A percentile compares a stretch with the other conserved stretches of the same genome.
Evolutionary conservation across 805 yeast species (phyloP).

Genomic region (Candida caryicola): DNA sequence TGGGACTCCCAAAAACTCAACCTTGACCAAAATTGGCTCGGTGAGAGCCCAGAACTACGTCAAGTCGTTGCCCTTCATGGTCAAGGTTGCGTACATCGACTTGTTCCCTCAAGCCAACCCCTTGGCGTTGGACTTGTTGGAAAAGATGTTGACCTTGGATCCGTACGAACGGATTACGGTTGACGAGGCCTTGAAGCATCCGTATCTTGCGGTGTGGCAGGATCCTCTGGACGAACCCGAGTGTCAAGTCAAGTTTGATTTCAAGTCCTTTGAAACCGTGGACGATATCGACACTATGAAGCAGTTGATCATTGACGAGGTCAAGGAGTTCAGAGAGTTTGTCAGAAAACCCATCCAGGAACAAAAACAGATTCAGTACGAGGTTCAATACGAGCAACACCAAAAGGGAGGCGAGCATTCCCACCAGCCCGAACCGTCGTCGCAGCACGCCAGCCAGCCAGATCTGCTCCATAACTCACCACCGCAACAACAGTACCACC

Average conservation of each 20-base stretch:
- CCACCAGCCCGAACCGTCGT: slow-evolving; percentile 5
- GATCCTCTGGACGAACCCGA: slow-evolving; percentile 84
- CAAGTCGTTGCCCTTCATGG: slow-evolving; percentile 78
- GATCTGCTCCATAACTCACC: too few relatives aligned
- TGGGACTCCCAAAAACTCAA: slow-evolving; percentile 79
- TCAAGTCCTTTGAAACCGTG: slow-evolving; percentile 74
- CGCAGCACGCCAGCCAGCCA: background rate
- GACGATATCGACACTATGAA: slow-evolving; percentile 77
- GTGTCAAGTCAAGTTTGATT: slow-evolving; percentile 79
- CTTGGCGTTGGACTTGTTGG: slow-evolving; percentile 68
- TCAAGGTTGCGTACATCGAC: slow-evolving; percentile 66
- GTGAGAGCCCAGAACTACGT: slow-evolving; percentile 90
- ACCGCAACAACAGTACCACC: slow-evolving; percentile 3
- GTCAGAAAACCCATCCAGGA: slow-evolving; percentile 73
- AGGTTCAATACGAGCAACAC: slow-evolving; percentile 29
- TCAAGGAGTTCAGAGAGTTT: slow-evolving; percentile 69
- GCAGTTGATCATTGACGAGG: slow-evolving; percentile 77
- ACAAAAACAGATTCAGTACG: slow-evolving; percentile 42
- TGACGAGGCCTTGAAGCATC: slow-evolving; percentile 84
- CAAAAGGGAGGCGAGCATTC: slow-evolving; percentile 23
- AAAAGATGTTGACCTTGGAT: slow-evolving; percentile 79
- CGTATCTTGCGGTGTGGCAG: slow-evolving; percentile 83
- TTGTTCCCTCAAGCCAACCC: slow-evolving; percentile 87
- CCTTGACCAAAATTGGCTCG: slow-evolving; percentile 58
- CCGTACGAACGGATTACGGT: slow-evolving; percentile 84